These are phyloP conservation scores for Taphrina communis DNA, from an alignment of 1,139 yeast species.

Conservation along the genomic window DNA sequence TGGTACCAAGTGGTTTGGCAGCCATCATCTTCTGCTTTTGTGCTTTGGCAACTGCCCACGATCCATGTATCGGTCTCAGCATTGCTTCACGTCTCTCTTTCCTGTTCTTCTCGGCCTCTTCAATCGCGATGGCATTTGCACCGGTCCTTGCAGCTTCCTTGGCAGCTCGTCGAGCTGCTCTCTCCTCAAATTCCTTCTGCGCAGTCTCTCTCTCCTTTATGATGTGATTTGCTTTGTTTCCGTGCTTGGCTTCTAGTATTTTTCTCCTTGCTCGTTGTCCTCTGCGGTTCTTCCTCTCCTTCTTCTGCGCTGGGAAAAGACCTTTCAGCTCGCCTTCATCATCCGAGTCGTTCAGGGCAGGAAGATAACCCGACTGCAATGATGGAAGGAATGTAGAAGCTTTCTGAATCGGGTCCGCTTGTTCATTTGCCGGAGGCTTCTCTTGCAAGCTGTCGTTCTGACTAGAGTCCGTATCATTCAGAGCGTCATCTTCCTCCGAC, in stretches of 20 bases:
- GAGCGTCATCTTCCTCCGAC: constrained; percentile 29
- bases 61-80: constrained; percentile 71
- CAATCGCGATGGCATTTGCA: constrained; percentile 48
- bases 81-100: constrained; percentile 51
- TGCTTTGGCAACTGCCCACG: constrained; percentile 87
- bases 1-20: constrained; percentile 77
- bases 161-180: constrained; percentile 57
- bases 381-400: constrained; percentile 40
- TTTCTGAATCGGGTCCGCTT: constrained; percentile 1
- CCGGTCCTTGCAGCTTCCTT: constrained; percentile 49
- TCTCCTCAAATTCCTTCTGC: constrained; percentile 56
- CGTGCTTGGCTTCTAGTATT: constrained; percentile 93
- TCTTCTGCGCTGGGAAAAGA: constrained; percentile 49
- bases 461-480: constrained; percentile 45
- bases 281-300: constrained; percentile 77
- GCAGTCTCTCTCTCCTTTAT: constrained; percentile 64
- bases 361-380: constrained; percentile 41
- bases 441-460: no score
- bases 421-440: neutral
- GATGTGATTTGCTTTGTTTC: constrained; percentile 81
- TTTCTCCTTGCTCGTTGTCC: constrained; percentile 97
- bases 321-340: constrained; percentile 45
- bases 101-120: constrained; percentile 50
- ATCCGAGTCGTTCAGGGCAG: constrained; percentile 40
- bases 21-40: constrained; percentile 57